These are phyloP conservation scores for Geotrichum reessii DNA, from an alignment of 1,139 yeast species.

Conservation along the genomic window DNA sequence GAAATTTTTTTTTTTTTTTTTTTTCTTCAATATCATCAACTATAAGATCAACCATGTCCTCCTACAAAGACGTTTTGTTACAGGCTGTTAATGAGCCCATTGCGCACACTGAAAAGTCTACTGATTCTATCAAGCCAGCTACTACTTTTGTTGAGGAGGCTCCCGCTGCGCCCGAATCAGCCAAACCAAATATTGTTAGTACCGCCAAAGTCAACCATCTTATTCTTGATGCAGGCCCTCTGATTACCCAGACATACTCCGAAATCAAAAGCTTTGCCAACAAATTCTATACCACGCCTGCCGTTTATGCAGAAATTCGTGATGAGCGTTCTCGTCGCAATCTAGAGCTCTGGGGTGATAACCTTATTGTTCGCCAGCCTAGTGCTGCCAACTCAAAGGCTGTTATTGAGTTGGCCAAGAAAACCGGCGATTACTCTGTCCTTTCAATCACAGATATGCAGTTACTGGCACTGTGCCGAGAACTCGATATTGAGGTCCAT, in stretches of 20 bases:
- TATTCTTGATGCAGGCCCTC: slow-evolving; percentile 90
- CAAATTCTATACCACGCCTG: slow-evolving; percentile 80
- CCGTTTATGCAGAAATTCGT: slow-evolving; percentile 77
- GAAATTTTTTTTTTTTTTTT: slow-evolving; percentile 4
- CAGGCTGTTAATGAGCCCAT: neutral
- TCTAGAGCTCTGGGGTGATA: slow-evolving; percentile 67
- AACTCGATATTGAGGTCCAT: slow-evolving; percentile 67
- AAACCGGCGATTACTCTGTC: slow-evolving; percentile 88
- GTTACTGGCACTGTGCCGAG: slow-evolving; percentile 85
- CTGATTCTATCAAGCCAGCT: neutral
- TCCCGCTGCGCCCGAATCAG: neutral
- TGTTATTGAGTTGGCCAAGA: slow-evolving; percentile 69
- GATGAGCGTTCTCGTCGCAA: slow-evolving; percentile 83
- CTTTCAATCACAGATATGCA: slow-evolving; percentile 88
- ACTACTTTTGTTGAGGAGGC: neutral
- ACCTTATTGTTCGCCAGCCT: slow-evolving; percentile 59
- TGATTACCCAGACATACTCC: slow-evolving; percentile 79
- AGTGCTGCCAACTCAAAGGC: slow-evolving; percentile 54
- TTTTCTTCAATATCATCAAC: neutral
- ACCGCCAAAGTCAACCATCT: slow-evolving; percentile 37
- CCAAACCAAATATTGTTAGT: neutral
- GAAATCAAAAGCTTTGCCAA: slow-evolving; percentile 65
- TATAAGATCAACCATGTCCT: neutral
- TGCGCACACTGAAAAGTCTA: neutral
- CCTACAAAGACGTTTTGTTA: slow-evolving; percentile 8